Evolutionary conservation across 768 basidiomycete species (phyloP).

Genomic region (Tricholomella constricta): DNA sequence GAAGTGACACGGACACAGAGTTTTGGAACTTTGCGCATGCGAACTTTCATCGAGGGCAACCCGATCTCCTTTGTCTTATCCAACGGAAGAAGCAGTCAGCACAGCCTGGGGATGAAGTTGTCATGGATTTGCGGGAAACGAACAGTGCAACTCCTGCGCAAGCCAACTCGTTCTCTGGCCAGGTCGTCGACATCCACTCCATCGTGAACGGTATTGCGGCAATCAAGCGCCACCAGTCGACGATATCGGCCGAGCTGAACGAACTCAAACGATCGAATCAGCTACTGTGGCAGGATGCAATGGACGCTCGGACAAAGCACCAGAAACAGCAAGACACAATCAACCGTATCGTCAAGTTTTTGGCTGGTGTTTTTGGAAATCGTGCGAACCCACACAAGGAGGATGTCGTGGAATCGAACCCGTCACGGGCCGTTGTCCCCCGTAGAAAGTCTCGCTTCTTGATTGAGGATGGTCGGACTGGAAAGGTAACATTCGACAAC

Average conservation of each 20-base stretch:
- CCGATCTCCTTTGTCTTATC: conserved; percentile 84
- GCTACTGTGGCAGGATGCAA: conserved; percentile 89
- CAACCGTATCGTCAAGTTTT: conserved; percentile 91
- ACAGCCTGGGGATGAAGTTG: conserved; percentile 37
- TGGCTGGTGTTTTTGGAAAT: conserved; percentile 86
- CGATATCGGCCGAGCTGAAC: conserved; percentile 88
- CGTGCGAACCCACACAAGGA: conserved; percentile 43
- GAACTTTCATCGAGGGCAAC: conserved; percentile 86
- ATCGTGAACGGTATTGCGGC: conserved; percentile 81
- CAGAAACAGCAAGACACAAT: conserved; percentile 97
- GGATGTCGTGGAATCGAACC: conserved; percentile 26
- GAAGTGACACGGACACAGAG: conserved; percentile 78
- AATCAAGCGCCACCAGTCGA: conserved; percentile 89
- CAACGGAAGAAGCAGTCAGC: conserved; percentile 78
- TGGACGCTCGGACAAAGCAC: conserved; percentile 74
- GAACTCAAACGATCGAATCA: conserved; percentile 88
- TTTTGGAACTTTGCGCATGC: conserved; percentile 92
- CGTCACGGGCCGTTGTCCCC: conserved; percentile 47
- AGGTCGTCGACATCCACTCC: conserved; percentile 73
- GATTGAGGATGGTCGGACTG: conserved; percentile 59
- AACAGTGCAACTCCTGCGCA: conserved; percentile 12
- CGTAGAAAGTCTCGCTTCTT: conserved; percentile 59
- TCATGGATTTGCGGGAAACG: conserved; percentile 36
- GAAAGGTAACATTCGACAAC: conserved; percentile 39
- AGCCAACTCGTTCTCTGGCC: conserved; percentile 33